These are phyloP conservation scores for Albugo candida DNA, from an alignment of 352 stramenopile genomes.

Conservation along the genomic window DNA sequence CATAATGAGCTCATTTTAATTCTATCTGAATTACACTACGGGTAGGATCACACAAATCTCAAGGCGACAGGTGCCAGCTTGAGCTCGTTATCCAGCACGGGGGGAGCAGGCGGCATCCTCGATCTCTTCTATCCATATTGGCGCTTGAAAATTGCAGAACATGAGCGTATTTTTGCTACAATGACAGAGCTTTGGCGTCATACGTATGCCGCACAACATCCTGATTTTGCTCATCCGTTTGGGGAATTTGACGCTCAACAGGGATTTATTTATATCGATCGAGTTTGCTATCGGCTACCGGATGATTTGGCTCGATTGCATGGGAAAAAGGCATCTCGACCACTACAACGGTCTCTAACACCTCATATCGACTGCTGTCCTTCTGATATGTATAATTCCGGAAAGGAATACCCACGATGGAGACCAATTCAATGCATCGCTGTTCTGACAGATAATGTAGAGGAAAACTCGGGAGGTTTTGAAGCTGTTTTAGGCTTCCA, in stretches of 20 bases:
- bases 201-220: conserved; percentile 46
- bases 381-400: conserved; percentile 40
- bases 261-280: conserved; percentile 80
- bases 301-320: conserved; percentile 44
- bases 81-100: conserved; percentile 69
- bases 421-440: conserved; percentile 80
- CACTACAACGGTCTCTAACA: conserved; percentile 71
- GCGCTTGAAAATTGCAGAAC: conserved; percentile 56
- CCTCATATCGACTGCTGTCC: conserved; percentile 80
- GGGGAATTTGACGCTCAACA: conserved; percentile 41
- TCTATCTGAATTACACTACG: background rate
- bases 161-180: conserved; percentile 46
- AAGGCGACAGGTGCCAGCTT: conserved; percentile 37
- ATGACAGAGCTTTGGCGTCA: conserved; percentile 67
- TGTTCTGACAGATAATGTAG: conserved; percentile 46
- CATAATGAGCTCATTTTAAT: background rate
- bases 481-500: conserved; percentile 76
- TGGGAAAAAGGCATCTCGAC: conserved; percentile 39
- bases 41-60: conserved; percentile 41
- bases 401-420: conserved; percentile 58
- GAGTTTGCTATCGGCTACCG: conserved; percentile 60
- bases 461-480: conserved; percentile 62
- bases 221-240: conserved; percentile 46
- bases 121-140: conserved; percentile 81
- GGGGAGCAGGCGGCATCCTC: conserved; percentile 71